These are phyloP conservation scores for Eleusine coracana DNA, from an alignment of 176 grass and related monocot genomes.

Conservation along the genomic window DNA sequence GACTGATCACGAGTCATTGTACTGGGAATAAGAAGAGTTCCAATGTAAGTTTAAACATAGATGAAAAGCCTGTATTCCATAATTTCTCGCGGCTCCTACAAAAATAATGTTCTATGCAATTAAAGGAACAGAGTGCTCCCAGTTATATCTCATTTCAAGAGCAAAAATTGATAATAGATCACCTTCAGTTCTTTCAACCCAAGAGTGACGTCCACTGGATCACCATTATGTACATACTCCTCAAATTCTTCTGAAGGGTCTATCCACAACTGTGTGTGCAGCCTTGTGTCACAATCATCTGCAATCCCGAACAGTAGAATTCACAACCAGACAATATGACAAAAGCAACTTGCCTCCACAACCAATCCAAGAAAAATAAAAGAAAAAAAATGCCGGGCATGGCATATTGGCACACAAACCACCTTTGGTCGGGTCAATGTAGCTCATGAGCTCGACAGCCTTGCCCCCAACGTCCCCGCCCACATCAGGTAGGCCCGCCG, in stretches of 20 bases:
- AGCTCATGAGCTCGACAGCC: conserved; percentile 87
- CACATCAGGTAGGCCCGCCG: conserved; percentile 24
- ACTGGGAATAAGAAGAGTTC: not conserved
- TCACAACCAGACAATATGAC: conserved; percentile 4
- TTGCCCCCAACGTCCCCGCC: conserved; percentile 63
- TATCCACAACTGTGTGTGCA: conserved; percentile 99
- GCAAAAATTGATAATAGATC: conserved; percentile 19
- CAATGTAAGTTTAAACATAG: not conserved
- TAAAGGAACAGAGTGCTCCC: not conserved
- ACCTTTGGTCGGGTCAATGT: conserved; percentile 89
- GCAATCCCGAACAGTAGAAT: conserved; percentile 30
- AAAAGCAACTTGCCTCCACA: not conserved
- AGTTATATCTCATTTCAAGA: conserved; percentile 11
- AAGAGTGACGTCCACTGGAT: conserved; percentile 91
- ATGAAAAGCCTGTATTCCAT: conserved; percentile 3
- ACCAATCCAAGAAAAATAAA: not conserved
- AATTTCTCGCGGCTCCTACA: not conserved
- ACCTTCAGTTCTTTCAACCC: conserved; percentile 94
- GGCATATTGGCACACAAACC: not conserved
- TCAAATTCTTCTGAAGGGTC: conserved; percentile 84
- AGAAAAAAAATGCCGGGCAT: not conserved
- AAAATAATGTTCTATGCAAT: conserved; percentile 3
- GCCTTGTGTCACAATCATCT: conserved; percentile 79
- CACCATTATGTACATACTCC: conserved; percentile 75
- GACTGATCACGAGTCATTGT: conserved; percentile 29